Conservation (phyloP, 2,329 filamentous ascomycete species). For the Hymenoscyphus fructigenus region DNA sequence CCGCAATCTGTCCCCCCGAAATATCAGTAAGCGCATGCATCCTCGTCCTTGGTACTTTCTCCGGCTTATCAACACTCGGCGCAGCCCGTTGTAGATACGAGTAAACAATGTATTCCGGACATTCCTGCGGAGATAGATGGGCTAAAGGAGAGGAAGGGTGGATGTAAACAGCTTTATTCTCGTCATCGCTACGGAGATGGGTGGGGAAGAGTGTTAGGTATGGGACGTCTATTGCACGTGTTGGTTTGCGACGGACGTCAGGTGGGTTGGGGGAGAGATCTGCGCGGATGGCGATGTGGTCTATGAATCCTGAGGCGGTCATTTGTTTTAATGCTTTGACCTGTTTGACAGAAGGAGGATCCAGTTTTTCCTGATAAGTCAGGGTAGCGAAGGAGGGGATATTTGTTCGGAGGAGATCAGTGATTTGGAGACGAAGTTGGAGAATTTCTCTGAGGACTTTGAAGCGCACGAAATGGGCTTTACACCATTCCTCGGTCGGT, state of each 20-base stretch:
- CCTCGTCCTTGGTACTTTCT: conserved; percentile 69
- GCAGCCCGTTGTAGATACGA: conserved; percentile 74
- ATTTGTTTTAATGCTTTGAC: conserved; percentile 85
- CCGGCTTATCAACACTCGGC: conserved; percentile 44
- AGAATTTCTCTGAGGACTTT: conserved; percentile 86
- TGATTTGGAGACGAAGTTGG: conserved; percentile 80
- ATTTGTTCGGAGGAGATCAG: conserved; percentile 74
- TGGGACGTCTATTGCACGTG: conserved; percentile 86
- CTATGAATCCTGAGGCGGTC: conserved; percentile 86
- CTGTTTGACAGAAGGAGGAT: conserved; percentile 63
- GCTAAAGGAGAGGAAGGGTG: conserved; percentile 84
- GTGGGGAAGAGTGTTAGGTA: conserved; percentile 83
- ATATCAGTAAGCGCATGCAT: conserved; percentile 87
- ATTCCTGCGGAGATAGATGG: conserved; percentile 65
- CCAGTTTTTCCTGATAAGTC: conserved; percentile 55
- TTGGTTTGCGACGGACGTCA: conserved; percentile 66
- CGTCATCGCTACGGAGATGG: conserved; percentile 47
- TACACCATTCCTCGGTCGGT: conserved; percentile 71
- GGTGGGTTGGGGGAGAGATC: conserved; percentile 78
- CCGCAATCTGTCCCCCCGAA: conserved; percentile 71
- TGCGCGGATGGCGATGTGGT: conserved; percentile 88
- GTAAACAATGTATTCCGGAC: conserved; percentile 87
- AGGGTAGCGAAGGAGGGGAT: conserved; percentile 64
- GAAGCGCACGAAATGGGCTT: conserved; percentile 77
- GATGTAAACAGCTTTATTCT: conserved; percentile 72